phyloP scores from a whole-genome alignment of 768 basidiomycete species.

The Heimioporus sp. region DNA sequence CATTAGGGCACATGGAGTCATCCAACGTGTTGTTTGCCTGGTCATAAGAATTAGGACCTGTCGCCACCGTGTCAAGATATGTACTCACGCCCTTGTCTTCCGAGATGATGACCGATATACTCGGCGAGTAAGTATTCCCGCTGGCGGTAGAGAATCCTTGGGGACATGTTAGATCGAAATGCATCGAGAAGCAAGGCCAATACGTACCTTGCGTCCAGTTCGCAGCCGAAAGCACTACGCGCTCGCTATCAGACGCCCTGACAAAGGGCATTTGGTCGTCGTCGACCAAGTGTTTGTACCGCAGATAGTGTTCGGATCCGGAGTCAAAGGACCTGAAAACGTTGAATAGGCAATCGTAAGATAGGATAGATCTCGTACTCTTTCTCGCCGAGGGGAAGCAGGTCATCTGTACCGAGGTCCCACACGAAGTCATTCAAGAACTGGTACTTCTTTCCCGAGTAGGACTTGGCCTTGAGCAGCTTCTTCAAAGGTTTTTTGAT shows the following conservation, averaged over 20 bases:
- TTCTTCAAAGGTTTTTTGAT: slow-evolving; percentile 53
- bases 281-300: slow-evolving; percentile 52
- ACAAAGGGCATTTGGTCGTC: slow-evolving; percentile 50
- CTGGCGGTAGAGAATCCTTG: slow-evolving; percentile 63
- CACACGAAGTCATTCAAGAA: slow-evolving; percentile 63
- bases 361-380: slow-evolving; percentile 44
- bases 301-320: slow-evolving; percentile 48
- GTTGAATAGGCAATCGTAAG: neutral
- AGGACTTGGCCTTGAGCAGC: slow-evolving; percentile 46
- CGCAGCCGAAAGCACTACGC: slow-evolving; percentile 64
- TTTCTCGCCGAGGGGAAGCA: slow-evolving; percentile 65
- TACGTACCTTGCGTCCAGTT: slow-evolving; percentile 66
- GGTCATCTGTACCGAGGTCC: slow-evolving; percentile 51
- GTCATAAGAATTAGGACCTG: neutral
- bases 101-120: slow-evolving; percentile 53
- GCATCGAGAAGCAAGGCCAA: neutral
- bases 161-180: slow-evolving; percentile 1
- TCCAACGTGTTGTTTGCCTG: slow-evolving; percentile 69
- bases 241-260: slow-evolving; percentile 46
- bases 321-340: slow-evolving; percentile 45
- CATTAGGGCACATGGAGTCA: slow-evolving; percentile 60
- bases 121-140: slow-evolving; percentile 41
- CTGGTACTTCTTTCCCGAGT: slow-evolving; percentile 44
- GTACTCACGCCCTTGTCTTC: slow-evolving; percentile 43
- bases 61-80: neutral